A percentile compares a stretch with the other conserved stretches of the same genome.
Conservation (phyloP, 495 filamentous ascomycete genomes). For the Podospora anserina region DNA sequence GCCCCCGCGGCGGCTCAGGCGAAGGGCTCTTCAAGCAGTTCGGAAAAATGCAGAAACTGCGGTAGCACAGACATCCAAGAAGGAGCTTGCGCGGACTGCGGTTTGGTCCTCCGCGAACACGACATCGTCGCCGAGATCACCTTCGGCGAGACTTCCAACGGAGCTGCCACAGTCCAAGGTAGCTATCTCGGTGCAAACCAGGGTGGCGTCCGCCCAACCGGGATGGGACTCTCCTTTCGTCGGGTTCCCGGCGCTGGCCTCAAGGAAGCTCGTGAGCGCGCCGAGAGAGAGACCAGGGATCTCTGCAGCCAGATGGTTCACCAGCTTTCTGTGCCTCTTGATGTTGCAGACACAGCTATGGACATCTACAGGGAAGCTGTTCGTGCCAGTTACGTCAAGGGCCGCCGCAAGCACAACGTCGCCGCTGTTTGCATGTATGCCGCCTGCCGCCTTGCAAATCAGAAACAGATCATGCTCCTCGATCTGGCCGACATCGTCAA, state of each 20-base stretch:
- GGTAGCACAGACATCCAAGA: slow-evolving; percentile 42
- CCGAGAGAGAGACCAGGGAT: slow-evolving; percentile 57
- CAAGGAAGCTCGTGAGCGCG: slow-evolving; percentile 60
- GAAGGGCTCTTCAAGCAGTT: slow-evolving; percentile 18
- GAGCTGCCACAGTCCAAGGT: slow-evolving; percentile 89
- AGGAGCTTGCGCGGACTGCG: slow-evolving; percentile 76
- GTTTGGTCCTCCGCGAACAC: slow-evolving; percentile 71
- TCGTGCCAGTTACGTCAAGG: slow-evolving; percentile 78
- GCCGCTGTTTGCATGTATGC: slow-evolving; percentile 84
- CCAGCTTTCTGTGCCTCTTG: slow-evolving; percentile 55
- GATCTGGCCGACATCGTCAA: slow-evolving; percentile 87
- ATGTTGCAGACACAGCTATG: slow-evolving; percentile 59
- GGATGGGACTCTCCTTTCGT: slow-evolving; percentile 43
- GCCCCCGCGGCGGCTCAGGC: slow-evolving; percentile 4
- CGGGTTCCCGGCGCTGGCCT: slow-evolving; percentile 38
- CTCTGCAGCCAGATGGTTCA: slow-evolving; percentile 45
- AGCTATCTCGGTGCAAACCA: slow-evolving; percentile 81
- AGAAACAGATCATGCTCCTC: slow-evolving; percentile 76
- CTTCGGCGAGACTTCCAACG: slow-evolving; percentile 78
- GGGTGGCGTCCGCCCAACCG: slow-evolving; percentile 42
- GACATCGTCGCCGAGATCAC: slow-evolving; percentile 89
- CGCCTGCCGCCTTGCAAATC: slow-evolving; percentile 65
- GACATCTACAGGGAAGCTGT: slow-evolving; percentile 76
- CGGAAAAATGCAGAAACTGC: slow-evolving; percentile 34
- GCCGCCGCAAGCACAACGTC: slow-evolving; percentile 78